Evolutionary conservation across 1,284 basidiomycete species (phyloP).

Genomic region (Trichosporon sp.): DNA sequence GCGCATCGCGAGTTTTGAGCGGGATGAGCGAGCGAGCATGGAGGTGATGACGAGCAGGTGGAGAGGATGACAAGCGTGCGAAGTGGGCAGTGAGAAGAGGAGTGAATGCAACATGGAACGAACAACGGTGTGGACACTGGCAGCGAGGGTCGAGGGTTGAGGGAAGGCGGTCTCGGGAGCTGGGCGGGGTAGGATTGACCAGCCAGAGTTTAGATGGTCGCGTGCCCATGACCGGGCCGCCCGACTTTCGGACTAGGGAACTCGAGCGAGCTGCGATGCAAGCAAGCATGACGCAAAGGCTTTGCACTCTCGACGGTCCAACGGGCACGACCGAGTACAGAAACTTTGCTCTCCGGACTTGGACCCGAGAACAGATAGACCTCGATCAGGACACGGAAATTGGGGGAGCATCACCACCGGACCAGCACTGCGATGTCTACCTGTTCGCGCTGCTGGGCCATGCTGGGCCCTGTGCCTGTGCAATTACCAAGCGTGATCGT

Average conservation of each 20-base stretch:
- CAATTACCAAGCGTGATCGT: not conserved
- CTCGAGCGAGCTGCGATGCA: not conserved
- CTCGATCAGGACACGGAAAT: too few relatives aligned
- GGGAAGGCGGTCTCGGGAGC: conserved; percentile 6
- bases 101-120: conserved; percentile 5
- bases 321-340: not conserved
- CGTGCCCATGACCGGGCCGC: not conserved
- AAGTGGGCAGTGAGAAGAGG: conserved; percentile 17
- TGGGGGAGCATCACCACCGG: too few relatives aligned
- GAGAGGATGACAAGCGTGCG: not conserved
- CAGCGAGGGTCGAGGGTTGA: not conserved
- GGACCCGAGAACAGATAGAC: too few relatives aligned
- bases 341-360: not conserved
- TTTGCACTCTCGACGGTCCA: not conserved
- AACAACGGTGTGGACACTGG: conserved; percentile 14
- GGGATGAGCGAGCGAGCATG: not conserved
- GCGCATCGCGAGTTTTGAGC: not conserved
- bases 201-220: conserved; percentile 2
- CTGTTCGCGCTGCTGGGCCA: not conserved
- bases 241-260: conserved; percentile 6
- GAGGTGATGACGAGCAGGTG: not conserved
- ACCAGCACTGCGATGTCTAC: not conserved
- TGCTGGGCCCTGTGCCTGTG: not conserved
- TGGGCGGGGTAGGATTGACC: not conserved
- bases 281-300: not conserved